Percentiles rank a stretch among this genome's conserved stretches.
phyloP scores from a whole-genome alignment of 164 flowering plant genomes.

The Macadamia tetraphylla region DNA sequence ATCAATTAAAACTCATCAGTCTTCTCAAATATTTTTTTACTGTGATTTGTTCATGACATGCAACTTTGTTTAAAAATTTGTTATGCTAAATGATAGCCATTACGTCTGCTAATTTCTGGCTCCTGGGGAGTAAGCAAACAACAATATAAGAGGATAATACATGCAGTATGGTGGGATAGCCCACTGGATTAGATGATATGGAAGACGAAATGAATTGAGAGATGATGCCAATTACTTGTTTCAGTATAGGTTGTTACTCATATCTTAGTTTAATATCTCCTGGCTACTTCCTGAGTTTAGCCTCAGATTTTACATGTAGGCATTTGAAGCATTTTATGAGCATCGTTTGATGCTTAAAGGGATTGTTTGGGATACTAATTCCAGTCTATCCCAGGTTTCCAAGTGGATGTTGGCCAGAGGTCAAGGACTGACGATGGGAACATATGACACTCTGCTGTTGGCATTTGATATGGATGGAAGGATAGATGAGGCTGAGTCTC shows the following conservation, averaged over 20 bases:
- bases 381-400: conserved; percentile 43
- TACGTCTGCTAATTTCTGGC: neutral
- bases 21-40: neutral
- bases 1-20: neutral
- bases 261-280: neutral
- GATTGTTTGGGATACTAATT: neutral
- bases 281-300: too few relatives aligned
- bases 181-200: neutral
- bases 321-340: neutral
- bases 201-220: neutral
- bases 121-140: neutral
- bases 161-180: neutral
- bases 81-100: neutral
- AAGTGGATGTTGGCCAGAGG: conserved; percentile 99
- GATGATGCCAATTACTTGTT: neutral
- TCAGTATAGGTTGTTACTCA: too few relatives aligned
- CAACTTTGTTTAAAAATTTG: neutral
- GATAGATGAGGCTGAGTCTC: conserved; percentile 82
- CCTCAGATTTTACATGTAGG: too few relatives aligned
- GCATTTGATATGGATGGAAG: conserved; percentile 90
- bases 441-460: conserved; percentile 78
- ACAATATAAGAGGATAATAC: neutral
- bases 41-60: neutral
- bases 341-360: neutral
- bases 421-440: conserved; percentile 91